Evolutionary conservation across 495 filamentous ascomycete species (phyloP).

Genomic region (Neurospora tetrasperma): DNA sequence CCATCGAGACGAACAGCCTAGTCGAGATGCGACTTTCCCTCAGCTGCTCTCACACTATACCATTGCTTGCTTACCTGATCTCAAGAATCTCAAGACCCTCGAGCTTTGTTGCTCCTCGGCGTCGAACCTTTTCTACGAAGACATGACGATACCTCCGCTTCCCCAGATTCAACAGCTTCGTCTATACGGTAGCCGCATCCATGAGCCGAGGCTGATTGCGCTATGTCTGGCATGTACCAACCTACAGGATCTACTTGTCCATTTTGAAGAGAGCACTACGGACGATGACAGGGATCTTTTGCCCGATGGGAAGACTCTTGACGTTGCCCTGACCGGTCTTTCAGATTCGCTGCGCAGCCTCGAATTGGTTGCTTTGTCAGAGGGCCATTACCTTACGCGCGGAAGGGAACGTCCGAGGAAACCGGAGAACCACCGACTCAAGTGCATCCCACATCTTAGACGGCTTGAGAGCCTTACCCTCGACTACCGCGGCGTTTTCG

Average conservation of each 20-base stretch:
- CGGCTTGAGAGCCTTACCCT: conserved; percentile 18
- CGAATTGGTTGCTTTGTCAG: conserved; percentile 19
- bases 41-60: conserved; percentile 20
- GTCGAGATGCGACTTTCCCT: conserved; percentile 14
- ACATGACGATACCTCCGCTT: conserved; percentile 12
- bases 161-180: conserved; percentile 23
- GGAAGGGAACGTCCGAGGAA: conserved; percentile 23
- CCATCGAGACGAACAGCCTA: conserved; percentile 18
- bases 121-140: conserved; percentile 6
- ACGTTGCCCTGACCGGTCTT: conserved; percentile 16
- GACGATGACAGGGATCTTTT: conserved; percentile 22
- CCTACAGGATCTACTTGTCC: conserved; percentile 20
- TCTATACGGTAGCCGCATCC: conserved; percentile 24
- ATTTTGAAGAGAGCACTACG: conserved; percentile 19
- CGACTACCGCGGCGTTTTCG: conserved; percentile 26
- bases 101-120: conserved; percentile 23
- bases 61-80: conserved; percentile 9
- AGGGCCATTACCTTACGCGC: conserved; percentile 25
- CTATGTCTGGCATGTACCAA: conserved; percentile 22
- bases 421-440: conserved; percentile 25
- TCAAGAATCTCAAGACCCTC: conserved; percentile 20
- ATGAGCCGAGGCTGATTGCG: conserved; percentile 19
- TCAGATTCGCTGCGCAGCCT: conserved; percentile 15
- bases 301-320: conserved; percentile 22
- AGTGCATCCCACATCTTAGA: conserved; percentile 19